Evolutionary conservation across 306 rosid species (phyloP).

Genomic region (Lablab purpureus): DNA sequence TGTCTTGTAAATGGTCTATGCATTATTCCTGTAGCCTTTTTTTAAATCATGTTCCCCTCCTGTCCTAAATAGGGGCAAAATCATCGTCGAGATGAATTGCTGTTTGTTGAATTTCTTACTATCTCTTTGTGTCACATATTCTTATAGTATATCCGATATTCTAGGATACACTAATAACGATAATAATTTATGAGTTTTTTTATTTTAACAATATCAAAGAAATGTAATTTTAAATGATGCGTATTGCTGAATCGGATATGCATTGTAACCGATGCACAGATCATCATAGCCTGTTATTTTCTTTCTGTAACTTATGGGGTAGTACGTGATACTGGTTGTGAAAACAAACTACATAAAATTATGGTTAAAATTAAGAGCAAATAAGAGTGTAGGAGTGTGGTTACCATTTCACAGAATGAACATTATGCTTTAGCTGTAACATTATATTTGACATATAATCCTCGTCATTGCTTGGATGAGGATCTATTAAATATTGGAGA

Average conservation of each 20-base stretch:
- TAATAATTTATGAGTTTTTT: no score
- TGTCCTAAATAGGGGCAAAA: neutral
- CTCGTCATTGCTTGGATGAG: conserved; percentile 21
- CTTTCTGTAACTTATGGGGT: neutral
- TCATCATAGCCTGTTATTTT: no score
- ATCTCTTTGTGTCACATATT: no score
- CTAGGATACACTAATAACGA: no score
- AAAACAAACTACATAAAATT: conserved; percentile 24
- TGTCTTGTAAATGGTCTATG: neutral
- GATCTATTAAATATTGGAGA: conserved; percentile 1
- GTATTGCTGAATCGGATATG: no score
- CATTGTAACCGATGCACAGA: no score
- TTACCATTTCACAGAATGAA: conserved; percentile 36
- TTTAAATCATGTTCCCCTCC: conserved; percentile 28
- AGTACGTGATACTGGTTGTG: neutral
- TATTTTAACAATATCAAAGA: no score
- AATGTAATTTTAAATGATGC: no score
- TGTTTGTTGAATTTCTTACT: conserved; percentile 1
- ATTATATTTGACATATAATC: conserved; percentile 28
- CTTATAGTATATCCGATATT: no score
- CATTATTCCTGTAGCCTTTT: neutral
- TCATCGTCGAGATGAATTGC: neutral
- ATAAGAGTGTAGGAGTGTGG: neutral
- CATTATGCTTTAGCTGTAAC: conserved; percentile 9
- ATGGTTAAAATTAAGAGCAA: conserved; percentile 17